Percentiles rank a stretch among this genome's conserved stretches.
phyloP scores from a whole-genome alignment of 495 filamentous ascomycete species.

The Cairneyella variabilis region DNA sequence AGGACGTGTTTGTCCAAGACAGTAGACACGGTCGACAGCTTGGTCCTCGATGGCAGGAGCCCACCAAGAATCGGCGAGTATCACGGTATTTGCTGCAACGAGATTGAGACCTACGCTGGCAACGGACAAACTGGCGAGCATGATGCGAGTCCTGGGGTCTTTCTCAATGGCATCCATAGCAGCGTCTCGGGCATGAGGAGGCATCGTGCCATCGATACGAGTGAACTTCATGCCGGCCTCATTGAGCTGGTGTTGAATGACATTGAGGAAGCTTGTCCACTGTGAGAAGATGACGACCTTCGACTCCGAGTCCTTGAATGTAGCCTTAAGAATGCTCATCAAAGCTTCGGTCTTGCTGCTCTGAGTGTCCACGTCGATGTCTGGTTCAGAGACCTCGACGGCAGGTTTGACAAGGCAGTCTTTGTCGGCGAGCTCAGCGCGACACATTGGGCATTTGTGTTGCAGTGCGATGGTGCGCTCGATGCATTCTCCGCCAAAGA shows the following conservation, averaged over 20 bases:
- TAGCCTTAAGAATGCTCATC: slow-evolving; percentile 71
- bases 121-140: slow-evolving; percentile 80
- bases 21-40: slow-evolving; percentile 85
- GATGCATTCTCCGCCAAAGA: slow-evolving; percentile 75
- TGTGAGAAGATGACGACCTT: slow-evolving; percentile 92
- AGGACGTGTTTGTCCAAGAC: slow-evolving; percentile 76
- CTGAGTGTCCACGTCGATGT: slow-evolving; percentile 52
- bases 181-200: slow-evolving; percentile 59
- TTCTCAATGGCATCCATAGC: slow-evolving; percentile 62
- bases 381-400: slow-evolving; percentile 40
- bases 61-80: slow-evolving; percentile 88
- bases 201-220: slow-evolving; percentile 85
- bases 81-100: slow-evolving; percentile 81
- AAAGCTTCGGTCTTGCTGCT: slow-evolving; percentile 85
- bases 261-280: slow-evolving; percentile 85
- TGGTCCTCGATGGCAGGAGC: slow-evolving; percentile 87
- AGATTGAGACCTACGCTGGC: slow-evolving; percentile 89
- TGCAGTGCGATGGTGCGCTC: slow-evolving; percentile 73
- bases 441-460: slow-evolving; percentile 86
- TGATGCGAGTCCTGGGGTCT: slow-evolving; percentile 66
- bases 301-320: slow-evolving; percentile 59
- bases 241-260: slow-evolving; percentile 69
- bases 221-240: slow-evolving; percentile 59
- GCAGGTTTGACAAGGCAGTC: slow-evolving; percentile 61
- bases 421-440: slow-evolving; percentile 60